Base-by-base conservation (phyloP, 2,329 filamentous ascomycete species). In the Penicillium concentricum region DNA sequence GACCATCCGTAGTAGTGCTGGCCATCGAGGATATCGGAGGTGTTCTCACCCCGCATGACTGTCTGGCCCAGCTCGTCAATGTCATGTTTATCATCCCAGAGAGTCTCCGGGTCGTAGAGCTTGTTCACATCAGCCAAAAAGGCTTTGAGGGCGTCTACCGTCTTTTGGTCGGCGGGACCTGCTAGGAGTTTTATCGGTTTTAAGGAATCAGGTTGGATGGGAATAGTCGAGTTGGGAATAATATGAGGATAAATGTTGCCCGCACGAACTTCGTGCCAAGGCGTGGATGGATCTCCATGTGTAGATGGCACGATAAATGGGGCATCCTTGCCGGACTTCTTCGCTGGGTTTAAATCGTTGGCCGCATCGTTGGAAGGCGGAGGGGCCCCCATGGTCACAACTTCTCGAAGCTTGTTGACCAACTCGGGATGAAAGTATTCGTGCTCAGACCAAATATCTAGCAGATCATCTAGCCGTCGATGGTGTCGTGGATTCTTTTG, bases 1-100 rank as follows among this genome's bases (percentile, higher is more conserved):
- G 91, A 93, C 92, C 92, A 96, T 59, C 91, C 92, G 69, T 95
- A 95, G 72, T 95, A 95, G 0, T 89, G 90, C 61, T 90, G 87
- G 1, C 87, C 87, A 7, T 81, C 80, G 7, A 87, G 70, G 2
- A 87, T 75, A 3, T 88, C 84, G 0, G 87, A 87, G 0, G 84
- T 88, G n/a, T 84, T 76, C 62, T 87, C 84, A 64, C 91, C 86
- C 3, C 84, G 72, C 18, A 86, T 76, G 51, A 91, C 78, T 16
- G 82, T 76, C 69, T 94, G 88, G 12, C 91, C 91, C 57, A 94
- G 79, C 61, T 88, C 86, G 67, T 91, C 88, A n/a, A 93, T 76
- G 61, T 91, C 87, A 5, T 79, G 69, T 2, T 78, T 74, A 15
- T 80, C 79, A 18, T 84, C 78, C 22, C 81, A 78, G 20, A 61